Evolutionary conservation across 139 green algal species (phyloP).

Genomic region (Axilococcus clingmanii): DNA sequence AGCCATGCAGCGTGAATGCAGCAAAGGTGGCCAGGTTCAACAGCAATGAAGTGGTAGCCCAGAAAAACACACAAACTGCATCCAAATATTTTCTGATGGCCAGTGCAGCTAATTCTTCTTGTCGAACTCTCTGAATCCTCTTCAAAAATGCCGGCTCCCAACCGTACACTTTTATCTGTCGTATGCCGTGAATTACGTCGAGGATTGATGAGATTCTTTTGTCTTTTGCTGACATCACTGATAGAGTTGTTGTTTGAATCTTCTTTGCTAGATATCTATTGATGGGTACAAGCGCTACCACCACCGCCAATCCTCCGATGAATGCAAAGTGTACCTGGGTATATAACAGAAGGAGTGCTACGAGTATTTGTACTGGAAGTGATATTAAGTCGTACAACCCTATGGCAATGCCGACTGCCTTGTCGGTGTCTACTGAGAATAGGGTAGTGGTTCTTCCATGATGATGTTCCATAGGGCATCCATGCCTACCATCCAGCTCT

Average conservation of each 20-base stretch:
- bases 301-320: conserved; percentile 61
- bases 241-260: conserved; percentile 48
- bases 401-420: conserved; percentile 55
- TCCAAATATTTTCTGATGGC: conserved; percentile 81
- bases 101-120: conserved; percentile 41
- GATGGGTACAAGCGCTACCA: conserved; percentile 67
- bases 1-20: not conserved
- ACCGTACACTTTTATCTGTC: conserved; percentile 40
- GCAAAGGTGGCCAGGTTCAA: conserved; percentile 56
- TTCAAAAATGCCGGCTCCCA: conserved; percentile 45
- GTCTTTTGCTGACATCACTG: conserved; percentile 75
- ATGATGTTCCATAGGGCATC: not conserved
- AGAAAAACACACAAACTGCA: conserved; percentile 85
- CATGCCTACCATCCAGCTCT: conserved; percentile 26
- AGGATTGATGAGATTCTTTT: conserved; percentile 32
- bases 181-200: conserved; percentile 46
- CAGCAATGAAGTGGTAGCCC: conserved; percentile 71
- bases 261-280: conserved; percentile 58
- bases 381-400: conserved; percentile 76
- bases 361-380: conserved; percentile 66
- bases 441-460: conserved; percentile 33
- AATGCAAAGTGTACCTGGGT: conserved; percentile 74
- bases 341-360: conserved; percentile 78
- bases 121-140: conserved; percentile 20
- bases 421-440: conserved; percentile 64